Base-by-base conservation (phyloP, 108 stramenopile species). In the Pelagomonas calceolata region DNA sequence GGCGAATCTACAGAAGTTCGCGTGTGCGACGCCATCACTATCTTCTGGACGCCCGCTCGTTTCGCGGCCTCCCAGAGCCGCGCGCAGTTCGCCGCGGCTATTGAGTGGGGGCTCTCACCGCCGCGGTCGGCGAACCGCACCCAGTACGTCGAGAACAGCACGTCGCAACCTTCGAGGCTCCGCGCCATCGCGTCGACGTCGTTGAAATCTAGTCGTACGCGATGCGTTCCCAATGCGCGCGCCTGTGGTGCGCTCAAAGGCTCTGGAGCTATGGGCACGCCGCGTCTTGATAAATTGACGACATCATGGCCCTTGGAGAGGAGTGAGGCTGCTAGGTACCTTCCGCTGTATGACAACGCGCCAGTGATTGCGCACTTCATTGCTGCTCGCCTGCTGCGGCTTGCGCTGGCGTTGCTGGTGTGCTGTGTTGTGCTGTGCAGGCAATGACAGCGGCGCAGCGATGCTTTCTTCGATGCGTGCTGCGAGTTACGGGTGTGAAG, bases 141-240 rank as follows among this genome's bases (percentile, higher is more conserved):
- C 44, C 44, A 69, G 69, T 69, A 45, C n/a, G 69, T 45, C 3
- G 46, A 69, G 69, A 33, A 69, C 32, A 69, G 16, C 5, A 69
- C 69, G 69, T 69, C 69, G 43, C 43, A 43, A 14, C 69, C 69
- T 10, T 51, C 31, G 31, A 69, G 45, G 4, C 30, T n/a, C n/a
- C 17, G 18, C 0, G n/a, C 34, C 69, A 69, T 46, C 36, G 44
- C 32, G 31, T 18, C 36, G 18, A 18, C 26, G 0, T 30, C 30
- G 45, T 29, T 26, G 45, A 69, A 51, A 30, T 69, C 45, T 0
- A 51, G 45, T 10, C 46, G 21, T 1, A 16, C 21, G 21, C 51
- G 51, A 26, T 60, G 3, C 51, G 51, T 3, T 1, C 7, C 51
- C 21, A 60, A 26, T 1, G 26, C 21, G 21, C 1, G 21, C 21